These are phyloP conservation scores for Strigomonas culicis DNA, from an alignment of 208 protist species.

Conservation along the genomic window DNA sequence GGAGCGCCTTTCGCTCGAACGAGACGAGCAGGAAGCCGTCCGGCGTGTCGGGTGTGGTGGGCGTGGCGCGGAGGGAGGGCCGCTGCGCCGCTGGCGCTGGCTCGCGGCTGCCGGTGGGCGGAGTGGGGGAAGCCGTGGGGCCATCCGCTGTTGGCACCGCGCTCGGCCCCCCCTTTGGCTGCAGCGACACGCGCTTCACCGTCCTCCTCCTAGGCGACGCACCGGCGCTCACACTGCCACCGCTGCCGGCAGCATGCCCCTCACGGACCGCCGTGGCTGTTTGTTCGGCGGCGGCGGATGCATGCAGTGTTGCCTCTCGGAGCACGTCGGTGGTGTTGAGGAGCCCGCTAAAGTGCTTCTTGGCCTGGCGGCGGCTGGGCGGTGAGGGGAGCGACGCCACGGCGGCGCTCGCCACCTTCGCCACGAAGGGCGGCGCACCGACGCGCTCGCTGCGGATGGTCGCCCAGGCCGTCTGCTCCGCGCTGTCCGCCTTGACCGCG, in stretches of 20 bases:
- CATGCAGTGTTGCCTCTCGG: neutral
- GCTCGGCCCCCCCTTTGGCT: neutral
- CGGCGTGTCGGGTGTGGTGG: constrained; percentile 5
- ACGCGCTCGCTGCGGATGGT: neutral
- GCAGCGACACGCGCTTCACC: neutral
- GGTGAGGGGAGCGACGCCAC: neutral
- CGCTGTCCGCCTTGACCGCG: constrained; percentile 13
- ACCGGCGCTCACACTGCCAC: constrained; percentile 14
- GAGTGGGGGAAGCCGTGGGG: no score
- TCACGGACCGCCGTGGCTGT: neutral
- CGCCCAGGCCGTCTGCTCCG: neutral
- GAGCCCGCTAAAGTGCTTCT: neutral
- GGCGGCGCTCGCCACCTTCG: neutral
- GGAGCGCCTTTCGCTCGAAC: neutral
- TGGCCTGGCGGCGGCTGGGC: neutral
- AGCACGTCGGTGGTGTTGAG: neutral
- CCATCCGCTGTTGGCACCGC: neutral
- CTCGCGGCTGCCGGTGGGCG: no score
- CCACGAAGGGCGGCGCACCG: neutral
- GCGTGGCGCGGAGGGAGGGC: neutral
- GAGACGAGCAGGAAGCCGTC: constrained; percentile 18
- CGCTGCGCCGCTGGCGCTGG: neutral
- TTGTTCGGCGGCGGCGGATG: neutral
- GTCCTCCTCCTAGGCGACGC: neutral
- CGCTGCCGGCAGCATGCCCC: constrained; percentile 10